Evolutionary conservation across 495 filamentous ascomycete genomes (phyloP), one percentile per base, ranked within the genome.

Genomic region (Penicilliopsis zonata): DNA sequence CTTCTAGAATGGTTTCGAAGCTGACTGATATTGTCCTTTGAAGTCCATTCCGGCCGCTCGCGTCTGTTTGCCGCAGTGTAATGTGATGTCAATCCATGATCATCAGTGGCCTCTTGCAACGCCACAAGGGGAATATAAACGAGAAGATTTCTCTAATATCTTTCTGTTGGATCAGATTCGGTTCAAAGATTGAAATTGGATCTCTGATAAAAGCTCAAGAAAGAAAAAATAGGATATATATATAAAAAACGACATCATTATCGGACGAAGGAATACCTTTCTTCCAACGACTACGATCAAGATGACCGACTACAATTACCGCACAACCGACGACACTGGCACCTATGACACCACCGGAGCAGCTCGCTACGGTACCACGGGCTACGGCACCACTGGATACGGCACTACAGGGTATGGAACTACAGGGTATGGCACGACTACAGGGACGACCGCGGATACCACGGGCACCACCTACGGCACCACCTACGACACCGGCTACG

Each of bases 331-430:
- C 12, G 62, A 55, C 30, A 50, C 59, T 18, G 51, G 57, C 16
- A 38, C 57, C 32, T 61, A 69, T 33, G 53, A 59, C 33, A 52
- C 55, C 20, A 52, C 49, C 12, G 47, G 52, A 5, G 59, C 62
- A 28, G 55, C 42, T 16, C 55, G 58, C 13, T 59, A 57, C 21
- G 59, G 57, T 16, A 50, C 47, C 15, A 65, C 67, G 17, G 17
- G 52, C 15, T 60, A 58, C 8, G 47, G 34, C 9, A 8, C 26
- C 10, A 9, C 25, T 9, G 18, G 24, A 9, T 6, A 20, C 14
- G 16, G 18, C 19, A 27, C 32, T 7, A 30, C 28, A 16, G 28
- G 30, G 6, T 31, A 31, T 21, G 30, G 30, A 19, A 31, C 30
- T 13, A 31, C 30, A 4, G 30, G 7, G 5, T 6, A 28, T 13